Evolutionary conservation across 148 eudicot species (phyloP), one percentile per base, ranked within the genome.

Genomic region (Nyssa sinensis): DNA sequence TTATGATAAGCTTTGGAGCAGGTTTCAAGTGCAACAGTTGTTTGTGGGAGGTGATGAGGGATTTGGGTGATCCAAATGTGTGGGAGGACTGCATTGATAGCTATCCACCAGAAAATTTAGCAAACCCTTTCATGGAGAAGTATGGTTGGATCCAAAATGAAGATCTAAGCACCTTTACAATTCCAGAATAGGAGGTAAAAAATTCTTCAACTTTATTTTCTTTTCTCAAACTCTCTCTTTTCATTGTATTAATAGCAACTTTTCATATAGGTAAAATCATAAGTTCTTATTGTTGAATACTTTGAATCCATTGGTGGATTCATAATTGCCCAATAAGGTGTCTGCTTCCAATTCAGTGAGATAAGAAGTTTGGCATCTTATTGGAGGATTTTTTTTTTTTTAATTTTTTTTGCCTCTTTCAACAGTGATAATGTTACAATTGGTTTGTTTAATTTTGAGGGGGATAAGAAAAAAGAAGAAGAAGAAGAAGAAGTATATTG

Each of bases 1-100:
- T 88, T 70, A 88, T 88, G 91, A 62, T 88, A 17, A 83, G 88
- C 25, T 88, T 88, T 69, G 91, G 91, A 6, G 87, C 91, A 10
- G 91, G 91, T 35, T 88, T 88, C 29, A 88, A 88, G 81, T 91
- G 96, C 53, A 91, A 91, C 31, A 91, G 92, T 61, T 86, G 91
- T 62, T 28, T 91, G 74, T 91, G 91, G 96, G 93, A 91, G 57
- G 93, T 91, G 32, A 74, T 87, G 4, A 77, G 88, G 62, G 93
- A 88, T 59, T 78, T 91, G 77, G 85, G 75, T 1, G 86, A 71
- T 67, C 75, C 60, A 0, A 88, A 85, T 79, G 93, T 82, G 2
- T 91, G 96, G 92, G 79, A 71, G 6, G 85, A 84, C 51, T 83
- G 86, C 55, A 84, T 91, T 35, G 78, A 68, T 2, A 41, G 71